Evolutionary conservation across 2,329 filamentous ascomycete species (phyloP), one percentile per base, ranked within the genome.

Genomic region (Pezicula neosporulosa): DNA sequence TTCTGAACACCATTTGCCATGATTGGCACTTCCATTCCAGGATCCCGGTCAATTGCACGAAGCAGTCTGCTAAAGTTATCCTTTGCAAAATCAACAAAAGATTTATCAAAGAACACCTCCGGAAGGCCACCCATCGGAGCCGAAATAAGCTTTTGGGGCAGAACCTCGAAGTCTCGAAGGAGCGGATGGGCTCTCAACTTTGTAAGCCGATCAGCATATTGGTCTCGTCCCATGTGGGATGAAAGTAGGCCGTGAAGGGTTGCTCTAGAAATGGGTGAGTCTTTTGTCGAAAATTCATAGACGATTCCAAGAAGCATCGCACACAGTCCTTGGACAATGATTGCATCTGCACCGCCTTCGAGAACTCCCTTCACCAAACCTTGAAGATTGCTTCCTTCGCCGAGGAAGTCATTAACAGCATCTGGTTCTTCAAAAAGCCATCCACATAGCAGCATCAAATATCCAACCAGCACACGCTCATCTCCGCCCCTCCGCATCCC

Each of bases 201-300:
- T 21, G 81, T 83, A 37, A 99, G 78, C 55, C 86, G 86, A 67
- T 95, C 88, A 50, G 95, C 82, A 65, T 96, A 99, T 62, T 86
- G 86, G 61, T 96, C 91, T 59, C 92, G 85, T 37, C 91, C 90
- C 61, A 97, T 80, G 52, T 86, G 83, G 42, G 86, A 83, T 27
- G 82, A 77, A 35, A 99, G 75, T 27, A 97, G 80, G 21, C 87
- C 83, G 63, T 96, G 89, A 42, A 99, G 73, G 9, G 87, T 92
- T 21, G 84, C 78, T 54, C 94, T 81, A 6, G 93, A 82, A 47
- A 99, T 86, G 0, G 94, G 90, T 0, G 93, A 97, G 69, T 99
- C 94, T 66, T 96, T 96, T 0, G 93, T 97, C 9, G 93, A 97
- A 64, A 97, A 99, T 64, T 99, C 94, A 66, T 97, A 99, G 4